Conservation (phyloP, 805 yeast genomes). For the Limtongia smithiae region DNA sequence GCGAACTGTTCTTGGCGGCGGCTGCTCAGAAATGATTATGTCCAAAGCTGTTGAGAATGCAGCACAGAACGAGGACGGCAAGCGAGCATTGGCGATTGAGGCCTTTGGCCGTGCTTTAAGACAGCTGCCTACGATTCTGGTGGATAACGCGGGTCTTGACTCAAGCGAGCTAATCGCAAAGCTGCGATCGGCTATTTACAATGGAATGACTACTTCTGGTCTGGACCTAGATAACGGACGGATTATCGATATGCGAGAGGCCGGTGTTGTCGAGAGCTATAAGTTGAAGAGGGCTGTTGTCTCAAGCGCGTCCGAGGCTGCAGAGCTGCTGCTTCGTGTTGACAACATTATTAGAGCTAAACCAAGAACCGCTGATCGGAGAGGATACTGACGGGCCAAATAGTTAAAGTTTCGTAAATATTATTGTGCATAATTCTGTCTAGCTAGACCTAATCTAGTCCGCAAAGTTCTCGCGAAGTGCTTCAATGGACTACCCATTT, state of each 20-base stretch:
- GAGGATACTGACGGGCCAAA: no score
- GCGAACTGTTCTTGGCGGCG: conserved; percentile 90
- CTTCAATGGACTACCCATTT: no score
- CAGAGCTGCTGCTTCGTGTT: conserved; percentile 90
- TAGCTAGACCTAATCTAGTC: no score
- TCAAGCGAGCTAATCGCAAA: conserved; percentile 88
- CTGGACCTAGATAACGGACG: conserved; percentile 79
- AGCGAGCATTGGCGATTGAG: conserved; percentile 90
- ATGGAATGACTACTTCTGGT: conserved; percentile 89
- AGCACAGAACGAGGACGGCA: conserved; percentile 90
- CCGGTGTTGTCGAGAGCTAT: conserved; percentile 89
- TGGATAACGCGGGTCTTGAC: conserved; percentile 96
- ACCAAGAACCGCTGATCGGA: conserved; percentile 66
- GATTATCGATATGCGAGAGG: conserved; percentile 90
- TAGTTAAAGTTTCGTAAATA: background rate
- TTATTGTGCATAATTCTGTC: background rate
- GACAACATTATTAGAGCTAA: conserved; percentile 96
- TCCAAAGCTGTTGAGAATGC: conserved; percentile 91
- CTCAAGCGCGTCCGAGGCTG: conserved; percentile 94
- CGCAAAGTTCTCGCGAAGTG: no score
- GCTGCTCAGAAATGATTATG: conserved; percentile 94
- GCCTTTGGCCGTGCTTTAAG: conserved; percentile 91
- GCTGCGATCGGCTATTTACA: conserved; percentile 83
- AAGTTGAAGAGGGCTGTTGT: conserved; percentile 93
- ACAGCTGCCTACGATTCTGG: conserved; percentile 90